phyloP scores from a whole-genome alignment of 1,284 basidiomycete genomes.

The Bjerkandera adusta region DNA sequence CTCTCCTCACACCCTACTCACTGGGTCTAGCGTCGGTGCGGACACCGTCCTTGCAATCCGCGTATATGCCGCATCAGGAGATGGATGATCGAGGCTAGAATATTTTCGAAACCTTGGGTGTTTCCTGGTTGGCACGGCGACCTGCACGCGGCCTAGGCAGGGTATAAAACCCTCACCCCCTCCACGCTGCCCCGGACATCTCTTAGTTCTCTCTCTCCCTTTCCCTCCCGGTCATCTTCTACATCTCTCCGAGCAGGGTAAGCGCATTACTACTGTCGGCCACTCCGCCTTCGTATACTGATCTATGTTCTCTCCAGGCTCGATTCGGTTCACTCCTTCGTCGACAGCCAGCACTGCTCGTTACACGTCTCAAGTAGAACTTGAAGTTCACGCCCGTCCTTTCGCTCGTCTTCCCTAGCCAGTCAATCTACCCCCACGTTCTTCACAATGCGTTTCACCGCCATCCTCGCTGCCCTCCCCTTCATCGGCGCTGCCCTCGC shows the following conservation, averaged over 20 bases:
- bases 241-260: constrained; percentile 35
- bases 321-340: constrained; percentile 30
- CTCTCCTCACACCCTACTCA: too few relatives aligned
- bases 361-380: constrained; percentile 6
- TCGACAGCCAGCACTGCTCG: constrained; percentile 12
- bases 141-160: constrained; percentile 1
- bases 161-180: constrained; percentile 15
- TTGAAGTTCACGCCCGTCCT: constrained; percentile 6
- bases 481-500: constrained; percentile 40
- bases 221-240: constrained; percentile 26
- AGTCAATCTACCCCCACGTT: constrained; percentile 6
- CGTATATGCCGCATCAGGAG: too few relatives aligned
- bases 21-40: too few relatives aligned
- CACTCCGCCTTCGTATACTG: not conserved
- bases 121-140: constrained; percentile 6
- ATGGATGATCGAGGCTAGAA: not conserved
- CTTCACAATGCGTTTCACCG: constrained; percentile 51
- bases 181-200: not conserved
- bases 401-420: not conserved
- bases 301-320: constrained; percentile 20
- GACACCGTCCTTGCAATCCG: too few relatives aligned
- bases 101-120: not conserved
- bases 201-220: constrained; percentile 17
- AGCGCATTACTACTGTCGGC: constrained; percentile 13
- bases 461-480: constrained; percentile 41